Base-by-base conservation (phyloP, 371 early-diverging fungal species). In the Mortierella sp. region DNA sequence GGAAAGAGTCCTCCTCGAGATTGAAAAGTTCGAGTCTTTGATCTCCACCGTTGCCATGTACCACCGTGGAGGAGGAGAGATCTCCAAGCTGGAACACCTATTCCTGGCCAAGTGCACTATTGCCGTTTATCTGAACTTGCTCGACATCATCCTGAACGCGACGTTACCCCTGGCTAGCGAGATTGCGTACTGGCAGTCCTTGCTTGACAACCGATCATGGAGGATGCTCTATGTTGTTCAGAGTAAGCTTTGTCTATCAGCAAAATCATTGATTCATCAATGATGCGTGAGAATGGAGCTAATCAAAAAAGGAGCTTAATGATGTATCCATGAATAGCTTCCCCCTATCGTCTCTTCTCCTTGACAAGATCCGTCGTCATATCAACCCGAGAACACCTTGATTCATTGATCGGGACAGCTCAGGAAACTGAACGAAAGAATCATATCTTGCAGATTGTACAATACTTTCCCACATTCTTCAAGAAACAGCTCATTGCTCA, bases 101-200 rank as follows among this genome's bases (percentile, higher is more conserved):
- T 86, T 89, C 65, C 43, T 86, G 27, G 83, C 87, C 27, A 89
- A 87, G 59, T 81, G 85, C 27, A 81, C 84, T 0, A 65, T 87
- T 1, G 84, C 87, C 2, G 81, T 91, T 16, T 88, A 93, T 63
- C 91, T 90, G 0, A 82, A 83, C 28, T 67, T 90, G 3, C 74
- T 91, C 19, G 81, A 85, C 34, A 80, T 80, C 6, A 74, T 93
- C 16, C 74, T 93, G 34, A 84, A 84, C 21, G 81, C 87, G 3
- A 89, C 89, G 6, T 72, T 91, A 34, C 90, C 90, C 1, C 61
- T 91, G 47, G 83, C 89, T 4, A 83, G 84, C 39, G 87, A 91
- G 34, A 85, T 92, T 28, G 72, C 83, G 30, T 92, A 91, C 61
- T 93, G 94, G 94, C 83, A 86, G 49, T 76, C 82, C 0, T 81